Conservation (phyloP, 345 rosid species). For the Sonneratia alba region DNA sequence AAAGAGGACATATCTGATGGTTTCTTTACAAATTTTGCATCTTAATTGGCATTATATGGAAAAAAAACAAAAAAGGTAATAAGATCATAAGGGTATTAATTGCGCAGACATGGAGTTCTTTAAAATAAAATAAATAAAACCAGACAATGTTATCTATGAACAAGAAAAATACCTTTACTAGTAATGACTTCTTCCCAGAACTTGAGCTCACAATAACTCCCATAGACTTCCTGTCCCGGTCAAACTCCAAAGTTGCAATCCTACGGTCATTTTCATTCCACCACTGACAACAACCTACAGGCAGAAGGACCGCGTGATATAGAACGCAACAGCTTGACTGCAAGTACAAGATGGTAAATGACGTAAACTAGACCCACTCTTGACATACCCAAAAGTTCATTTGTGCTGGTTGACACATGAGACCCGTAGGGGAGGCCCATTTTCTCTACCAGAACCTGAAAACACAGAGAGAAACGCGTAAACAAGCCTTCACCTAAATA, state of each 20-base stretch:
- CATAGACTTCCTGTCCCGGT: slow-evolving; percentile 69
- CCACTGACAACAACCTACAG: slow-evolving; percentile 41
- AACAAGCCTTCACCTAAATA: not conserved
- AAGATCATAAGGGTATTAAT: not conserved
- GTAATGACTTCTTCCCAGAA: slow-evolving; percentile 35
- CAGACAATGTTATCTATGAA: not conserved
- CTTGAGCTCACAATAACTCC: slow-evolving; percentile 50
- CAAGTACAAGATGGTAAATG: not conserved
- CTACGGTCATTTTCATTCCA: slow-evolving; percentile 51
- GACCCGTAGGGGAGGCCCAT: slow-evolving; percentile 48
- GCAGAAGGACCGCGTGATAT: not conserved
- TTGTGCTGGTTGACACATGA: slow-evolving; percentile 4
- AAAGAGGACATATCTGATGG: not conserved
- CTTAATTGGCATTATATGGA: not conserved
- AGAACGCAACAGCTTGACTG: not conserved
- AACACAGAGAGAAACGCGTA: not conserved
- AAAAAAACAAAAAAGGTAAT: not conserved
- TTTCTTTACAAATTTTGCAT: not conserved
- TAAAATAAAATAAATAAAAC: not conserved
- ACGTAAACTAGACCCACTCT: not conserved
- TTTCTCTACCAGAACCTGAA: slow-evolving; percentile 65
- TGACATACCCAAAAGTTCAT: slow-evolving; percentile 27
- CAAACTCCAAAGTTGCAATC: slow-evolving; percentile 63
- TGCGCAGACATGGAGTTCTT: not conserved
- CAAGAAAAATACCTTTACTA: slow-evolving; percentile 44